phyloP scores from a whole-genome alignment of 2,329 filamentous ascomycete genomes.

The Scopulariopsis brevicaulis region DNA sequence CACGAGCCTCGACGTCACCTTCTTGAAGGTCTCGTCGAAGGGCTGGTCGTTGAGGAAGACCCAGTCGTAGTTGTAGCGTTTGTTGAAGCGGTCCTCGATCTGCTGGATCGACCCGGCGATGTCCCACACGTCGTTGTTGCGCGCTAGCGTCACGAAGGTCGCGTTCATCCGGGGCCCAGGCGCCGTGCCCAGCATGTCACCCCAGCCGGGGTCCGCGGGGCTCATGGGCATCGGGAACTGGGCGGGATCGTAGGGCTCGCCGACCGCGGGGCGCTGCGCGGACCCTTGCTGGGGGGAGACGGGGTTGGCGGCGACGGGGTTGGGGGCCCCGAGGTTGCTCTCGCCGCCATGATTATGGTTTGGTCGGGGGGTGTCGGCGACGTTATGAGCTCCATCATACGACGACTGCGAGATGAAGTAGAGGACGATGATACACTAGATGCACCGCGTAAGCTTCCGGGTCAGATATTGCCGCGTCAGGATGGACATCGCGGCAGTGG shows the following conservation, averaged over 20 bases:
- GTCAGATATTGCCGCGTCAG: not conserved
- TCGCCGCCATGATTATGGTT: constrained; percentile 6
- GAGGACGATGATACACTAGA: constrained; percentile 56
- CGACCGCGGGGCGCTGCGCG: constrained; percentile 13
- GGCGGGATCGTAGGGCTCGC: constrained; percentile 21
- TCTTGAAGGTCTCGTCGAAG: constrained; percentile 89
- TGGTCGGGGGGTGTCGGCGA: constrained; percentile 8
- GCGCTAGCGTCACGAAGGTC: constrained; percentile 90
- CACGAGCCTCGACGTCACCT: constrained; percentile 77
- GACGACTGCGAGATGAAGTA: constrained; percentile 65
- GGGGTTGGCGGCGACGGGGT: constrained; percentile 13
- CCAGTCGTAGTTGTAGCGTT: constrained; percentile 96
- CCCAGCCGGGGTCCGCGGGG: constrained; percentile 40
- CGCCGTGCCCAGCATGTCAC: constrained; percentile 34
- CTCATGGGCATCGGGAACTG: constrained; percentile 39
- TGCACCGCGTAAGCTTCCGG: not conserved
- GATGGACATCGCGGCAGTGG: not conserved
- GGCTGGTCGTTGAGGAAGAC: constrained; percentile 96
- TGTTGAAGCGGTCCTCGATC: constrained; percentile 96
- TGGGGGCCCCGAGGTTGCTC: constrained; percentile 8
- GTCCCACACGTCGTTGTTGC: constrained; percentile 92
- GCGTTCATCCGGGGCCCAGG: constrained; percentile 80
- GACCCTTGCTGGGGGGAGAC: constrained; percentile 5
- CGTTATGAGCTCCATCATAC: constrained; percentile 25
- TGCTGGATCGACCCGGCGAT: constrained; percentile 93